These are phyloP conservation scores for Dothideomycetes sp. DNA, from an alignment of 2,329 filamentous ascomycete genomes.

Conservation along the genomic window DNA sequence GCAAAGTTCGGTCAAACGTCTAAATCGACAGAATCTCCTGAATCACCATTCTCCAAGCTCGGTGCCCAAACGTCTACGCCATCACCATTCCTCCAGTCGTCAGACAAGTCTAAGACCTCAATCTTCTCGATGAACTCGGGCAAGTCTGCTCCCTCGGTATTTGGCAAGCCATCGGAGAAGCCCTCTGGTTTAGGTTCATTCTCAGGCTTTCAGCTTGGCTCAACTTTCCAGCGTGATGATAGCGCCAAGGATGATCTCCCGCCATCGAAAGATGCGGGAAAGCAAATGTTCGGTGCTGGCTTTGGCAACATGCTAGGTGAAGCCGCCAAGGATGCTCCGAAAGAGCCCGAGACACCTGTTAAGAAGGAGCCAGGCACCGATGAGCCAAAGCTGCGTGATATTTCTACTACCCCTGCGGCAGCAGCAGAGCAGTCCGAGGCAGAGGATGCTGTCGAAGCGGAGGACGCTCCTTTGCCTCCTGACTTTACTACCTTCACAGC, in stretches of 20 bases:
- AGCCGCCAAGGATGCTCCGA: constrained; percentile 24
- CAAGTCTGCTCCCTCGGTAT: neutral
- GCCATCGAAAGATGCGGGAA: constrained; percentile 28
- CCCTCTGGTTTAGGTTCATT: constrained; percentile 21
- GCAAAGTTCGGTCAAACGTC: too few species aligned
- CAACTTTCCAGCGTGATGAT: constrained; percentile 56
- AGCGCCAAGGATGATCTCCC: constrained; percentile 48
- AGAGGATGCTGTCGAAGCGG: constrained; percentile 12
- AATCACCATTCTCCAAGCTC: neutral
- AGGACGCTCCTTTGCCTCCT: constrained; percentile 23
- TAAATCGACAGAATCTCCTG: too few species aligned
- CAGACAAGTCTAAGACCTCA: neutral
- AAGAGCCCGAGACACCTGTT: constrained; percentile 22
- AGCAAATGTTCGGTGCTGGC: constrained; percentile 19
- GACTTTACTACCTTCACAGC: constrained; percentile 23
- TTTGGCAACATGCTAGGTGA: constrained; percentile 20
- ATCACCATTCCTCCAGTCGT: neutral
- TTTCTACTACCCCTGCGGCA: constrained; percentile 25
- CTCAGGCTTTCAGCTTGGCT: constrained; percentile 54
- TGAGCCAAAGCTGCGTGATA: constrained; percentile 20
- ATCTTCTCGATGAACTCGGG: neutral
- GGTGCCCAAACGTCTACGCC: neutral
- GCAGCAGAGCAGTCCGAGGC: constrained; percentile 10
- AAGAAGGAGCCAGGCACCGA: constrained; percentile 27
- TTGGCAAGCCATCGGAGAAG: constrained; percentile 13